Evolutionary conservation across 495 filamentous ascomycete genomes (phyloP), one percentile per base, ranked within the genome.

Genomic region (Glonium stellatum): DNA sequence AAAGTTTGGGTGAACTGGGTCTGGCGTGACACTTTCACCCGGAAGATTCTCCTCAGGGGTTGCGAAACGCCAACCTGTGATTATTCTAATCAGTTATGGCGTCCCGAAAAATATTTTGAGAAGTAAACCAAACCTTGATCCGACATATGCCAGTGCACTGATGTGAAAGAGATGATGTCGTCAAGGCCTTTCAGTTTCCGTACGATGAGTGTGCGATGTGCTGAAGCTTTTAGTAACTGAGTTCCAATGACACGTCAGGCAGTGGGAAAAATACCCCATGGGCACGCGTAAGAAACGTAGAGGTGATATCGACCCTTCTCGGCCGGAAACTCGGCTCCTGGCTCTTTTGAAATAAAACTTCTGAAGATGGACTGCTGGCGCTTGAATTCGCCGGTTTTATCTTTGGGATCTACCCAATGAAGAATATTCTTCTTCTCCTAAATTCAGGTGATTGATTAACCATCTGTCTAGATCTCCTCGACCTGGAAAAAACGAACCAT

Each of bases 351-450:
- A 48, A 77, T 70, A 6, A 65, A 77, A 62, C 71, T 72, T 36
- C 73, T 69, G 59, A 79, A 79, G 36, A 69, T 65, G 31, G 75
- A 74, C 1, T 67, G 60, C 59, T 78, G 75, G 60, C 70, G 86
- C 75, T 93, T 95, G 84, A 95, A 97, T 73, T 96, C 91, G 74
- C 92, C 92, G 1, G 83, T 80, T 61, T 82, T 86, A 73, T 90
- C 87, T 57, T 76, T 75, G 37, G 84, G 84, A 22, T 80, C 75
- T 18, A 90, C 90, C 90, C 90, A 96, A 66, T 92, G 80, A 31
- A 89, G 91, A 71, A 96, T 93, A 52, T 69, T 55, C 54, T 65
- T 68, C 39, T 63, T 64, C 23, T 69, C 64, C 52, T 61, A 18
- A 51, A 51, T 15, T 4, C 48, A 27, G 8, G 31, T 15, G 13